Base-by-base conservation (phyloP, 768 basidiomycete species). In the Tephrocybe sp. region DNA sequence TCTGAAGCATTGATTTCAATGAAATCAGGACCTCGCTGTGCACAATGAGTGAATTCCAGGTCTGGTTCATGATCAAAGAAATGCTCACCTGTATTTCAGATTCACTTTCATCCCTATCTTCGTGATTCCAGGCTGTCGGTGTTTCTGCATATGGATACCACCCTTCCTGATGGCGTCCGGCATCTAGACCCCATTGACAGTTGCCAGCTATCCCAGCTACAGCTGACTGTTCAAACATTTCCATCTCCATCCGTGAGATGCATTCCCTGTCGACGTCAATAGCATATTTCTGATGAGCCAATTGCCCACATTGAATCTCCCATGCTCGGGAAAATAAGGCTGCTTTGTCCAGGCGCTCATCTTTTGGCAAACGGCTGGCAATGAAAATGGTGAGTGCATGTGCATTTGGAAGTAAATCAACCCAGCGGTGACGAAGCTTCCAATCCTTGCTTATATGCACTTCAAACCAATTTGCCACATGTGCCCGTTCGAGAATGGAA, bases 121-220 rank as follows among this genome's bases (percentile, higher is more conserved):
- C n/a, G n/a, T n/a, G n/a, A n/a, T n/a, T n/a, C n/a, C n/a, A n/a
- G n/a, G n/a, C n/a, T n/a, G n/a, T n/a, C n/a, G n/a, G 49, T 7
- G 15, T 25, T 19, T n/a, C 33, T 7, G 19, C 19, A 19, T 45
- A 50, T 5, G 42, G 49, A 39, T 45, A 30, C 49, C 49, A 45
- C 4, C 8, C 13, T 11, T 12, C 41, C 34, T 49, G 48, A 27
- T 49, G 48, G 22, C 43, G 24, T 18, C 36, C 49, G 6, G 42
- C 47, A 51, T 57, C 52, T 36, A 57, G 42, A 12, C 56, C 53
- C 52, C 52, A 56, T 43, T 55, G 53, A 8, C 34, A 44, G 24
- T 53, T 43, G 16, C 57, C 57, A 6, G 57, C 50, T 18, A 55
- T 45, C 2, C 57, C 57, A 8, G 57, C 54, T n/a, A 19, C 10